phyloP scores from a whole-genome alignment of 2,329 filamentous ascomycete species.

The Paraphaeosphaeria sporulosa region DNA sequence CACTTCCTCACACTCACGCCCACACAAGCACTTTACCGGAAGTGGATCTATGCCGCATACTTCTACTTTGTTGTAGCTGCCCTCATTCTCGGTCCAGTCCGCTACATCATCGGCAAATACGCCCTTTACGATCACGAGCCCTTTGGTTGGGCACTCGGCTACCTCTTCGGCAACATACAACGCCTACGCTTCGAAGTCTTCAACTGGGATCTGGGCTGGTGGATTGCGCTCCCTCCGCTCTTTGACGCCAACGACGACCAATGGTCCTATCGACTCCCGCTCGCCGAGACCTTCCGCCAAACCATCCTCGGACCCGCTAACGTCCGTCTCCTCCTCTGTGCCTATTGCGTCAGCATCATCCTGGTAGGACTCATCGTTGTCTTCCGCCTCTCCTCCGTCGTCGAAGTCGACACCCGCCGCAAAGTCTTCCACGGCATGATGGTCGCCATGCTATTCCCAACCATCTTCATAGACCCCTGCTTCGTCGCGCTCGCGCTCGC shows the following conservation, averaged over 20 bases:
- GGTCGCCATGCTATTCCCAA: slow-evolving; percentile 92
- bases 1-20: slow-evolving; percentile 83
- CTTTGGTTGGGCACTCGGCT: slow-evolving; percentile 90
- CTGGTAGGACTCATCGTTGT: slow-evolving; percentile 76
- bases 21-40: slow-evolving; percentile 75
- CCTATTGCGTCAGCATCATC: slow-evolving; percentile 77
- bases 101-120: slow-evolving; percentile 70
- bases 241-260: slow-evolving; percentile 30
- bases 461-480: slow-evolving; percentile 84
- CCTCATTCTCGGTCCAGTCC: slow-evolving; percentile 75
- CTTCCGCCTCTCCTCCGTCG: slow-evolving; percentile 74
- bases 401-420: slow-evolving; percentile 92
- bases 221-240: slow-evolving; percentile 74
- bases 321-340: slow-evolving; percentile 77
- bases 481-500: slow-evolving; percentile 83
- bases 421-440: slow-evolving; percentile 99
- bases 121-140: slow-evolving; percentile 80
- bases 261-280: slow-evolving; percentile 18
- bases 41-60: slow-evolving; percentile 84
- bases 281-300: slow-evolving; percentile 70
- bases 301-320: slow-evolving; percentile 76
- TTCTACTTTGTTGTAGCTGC: slow-evolving; percentile 73
- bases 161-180: slow-evolving; percentile 81
- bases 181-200: slow-evolving; percentile 76
- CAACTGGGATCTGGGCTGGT: slow-evolving; percentile 71